Evolutionary conservation across 305 asterid species (phyloP), one percentile per base, ranked within the genome.

Genomic region (Fraxinus baroniana): DNA sequence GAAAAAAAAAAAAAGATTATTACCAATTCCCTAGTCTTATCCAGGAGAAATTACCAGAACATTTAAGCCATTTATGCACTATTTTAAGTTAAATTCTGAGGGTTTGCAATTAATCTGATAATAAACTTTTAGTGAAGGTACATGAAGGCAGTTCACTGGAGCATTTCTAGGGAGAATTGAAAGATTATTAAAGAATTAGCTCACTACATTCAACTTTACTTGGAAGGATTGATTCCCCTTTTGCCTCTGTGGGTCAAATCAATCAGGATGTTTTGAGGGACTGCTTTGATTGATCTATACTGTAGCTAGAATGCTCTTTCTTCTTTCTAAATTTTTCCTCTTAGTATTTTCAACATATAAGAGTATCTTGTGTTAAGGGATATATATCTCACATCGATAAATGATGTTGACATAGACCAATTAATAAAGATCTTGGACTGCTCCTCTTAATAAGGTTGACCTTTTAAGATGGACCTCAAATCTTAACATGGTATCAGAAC

Each of bases 321-420:
- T 72, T 72, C 24, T 32, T 72, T n/a, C 49, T 72, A 72, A 72
- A 33, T n/a, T 33, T 72, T 32, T 71, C 77, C 77, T 72, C 49
- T 72, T n/a, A 33, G 77, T 32, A 35, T 17, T n/a, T 72, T 72
- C 77, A 35, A 33, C 28, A 33, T 15, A 72, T 72, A 33, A 35
- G 76, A 44, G 15, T 73, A 33, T 35, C 46, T 36, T 33, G 77
- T 30, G 33, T 30, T 30, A 30, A 30, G 33, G 33, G 33, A 26
- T 26, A 26, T 26, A 26, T 26, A 26, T 26, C 28, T 26, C 28
- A 26, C 28, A 26, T 26, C 28, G 28, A 26, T 26, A 26, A 26
- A 26, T 26, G 28, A 26, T 26, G 28, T 26, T 26, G 28, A 26
- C 28, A 26, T 26, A 26, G 28, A 26, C 28, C 28, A 26, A 26